Evolutionary conservation across 768 basidiomycete species (phyloP), one percentile per base, ranked within the genome.

Genomic region (Ramaria sp.): DNA sequence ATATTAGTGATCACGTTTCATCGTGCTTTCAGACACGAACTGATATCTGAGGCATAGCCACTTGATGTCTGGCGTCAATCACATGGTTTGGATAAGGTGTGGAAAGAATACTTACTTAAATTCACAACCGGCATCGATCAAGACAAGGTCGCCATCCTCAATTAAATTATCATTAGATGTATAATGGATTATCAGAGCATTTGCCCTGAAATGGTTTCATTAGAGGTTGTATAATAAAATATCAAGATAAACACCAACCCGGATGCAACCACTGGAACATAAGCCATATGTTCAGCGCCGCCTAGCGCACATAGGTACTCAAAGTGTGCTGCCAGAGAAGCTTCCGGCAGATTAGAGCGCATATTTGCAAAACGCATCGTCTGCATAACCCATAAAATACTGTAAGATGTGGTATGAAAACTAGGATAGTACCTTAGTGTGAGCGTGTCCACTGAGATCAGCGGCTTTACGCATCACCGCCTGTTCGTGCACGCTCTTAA

Each of bases 201-300:
- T 96, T 1, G 86, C 75, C 27, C 91, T 94, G 56, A 24, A 39
- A 47, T 7, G 24, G 5, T 41, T 15, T 18, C 27, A 51, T 57
- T 5, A 45, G 41, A 25, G n/a, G 50, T 20, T 6, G 8, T 34
- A 20, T 38, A 61, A 28, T 37, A 3, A 22, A n/a, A 48, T 39
- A 10, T 16, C 24, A 13, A 30, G 48, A 39, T 13, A 4, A 30
- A 16, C 24, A 59, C 56, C 58, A 67, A 88, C 88, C 96, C 96
- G 1, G 91, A 93, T 5, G 91, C 95, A 32, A 97, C 89, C 5
- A 99, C 96, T 12, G 96, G 96, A 1, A 99, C 94, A 64, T 99
- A 99, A n/a, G 96, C 94, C 47, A 82, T 79, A 38, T 94, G 78
- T 62, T 91, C 84, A 12, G 89, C 77, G 20, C 96, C 96, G 15